Evolutionary conservation across 495 filamentous ascomycete species (phyloP).

Genomic region (Neurospora cerealis): DNA sequence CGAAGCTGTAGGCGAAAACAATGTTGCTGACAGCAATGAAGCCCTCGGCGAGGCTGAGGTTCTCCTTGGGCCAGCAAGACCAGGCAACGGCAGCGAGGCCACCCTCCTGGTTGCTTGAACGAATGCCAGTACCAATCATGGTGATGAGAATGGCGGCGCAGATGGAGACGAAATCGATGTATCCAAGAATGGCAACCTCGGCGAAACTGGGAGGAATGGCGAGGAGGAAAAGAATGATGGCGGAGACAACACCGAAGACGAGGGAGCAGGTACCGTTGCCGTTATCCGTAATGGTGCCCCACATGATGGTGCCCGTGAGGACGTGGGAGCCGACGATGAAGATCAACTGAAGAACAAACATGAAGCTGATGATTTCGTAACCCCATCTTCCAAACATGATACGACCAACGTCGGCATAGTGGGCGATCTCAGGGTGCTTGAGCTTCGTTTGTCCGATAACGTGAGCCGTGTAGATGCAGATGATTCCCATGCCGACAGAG

Average conservation of each 20-base stretch:
- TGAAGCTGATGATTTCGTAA: slow-evolving; percentile 52
- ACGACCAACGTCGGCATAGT: slow-evolving; percentile 62
- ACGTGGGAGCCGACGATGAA: slow-evolving; percentile 74
- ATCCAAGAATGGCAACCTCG: slow-evolving; percentile 49
- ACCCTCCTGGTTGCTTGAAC: slow-evolving; percentile 25
- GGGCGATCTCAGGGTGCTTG: slow-evolving; percentile 58
- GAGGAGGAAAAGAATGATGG: slow-evolving; percentile 50
- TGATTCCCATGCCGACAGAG: slow-evolving; percentile 49
- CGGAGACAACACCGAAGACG: slow-evolving; percentile 54
- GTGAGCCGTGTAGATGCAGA: slow-evolving; percentile 69
- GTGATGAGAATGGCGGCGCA: slow-evolving; percentile 53
- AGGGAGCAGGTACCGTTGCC: slow-evolving; percentile 57
- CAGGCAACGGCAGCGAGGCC: slow-evolving; percentile 27
- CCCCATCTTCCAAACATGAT: slow-evolving; percentile 55
- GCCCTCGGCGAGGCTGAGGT: slow-evolving; percentile 28
- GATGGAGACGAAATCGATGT: slow-evolving; percentile 56
- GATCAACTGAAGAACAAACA: slow-evolving; percentile 56
- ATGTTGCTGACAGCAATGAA: slow-evolving; percentile 65
- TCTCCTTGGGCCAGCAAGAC: slow-evolving; percentile 34
- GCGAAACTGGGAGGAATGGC: slow-evolving; percentile 49
- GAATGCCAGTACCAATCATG: slow-evolving; percentile 55
- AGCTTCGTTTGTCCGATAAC: slow-evolving; percentile 71
- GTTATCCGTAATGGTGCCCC: slow-evolving; percentile 55
- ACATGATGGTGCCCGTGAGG: slow-evolving; percentile 61
- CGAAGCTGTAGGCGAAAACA: slow-evolving; percentile 62